Evolutionary conservation across 306 rosid genomes (phyloP).

Genomic region (Lupinus albus): DNA sequence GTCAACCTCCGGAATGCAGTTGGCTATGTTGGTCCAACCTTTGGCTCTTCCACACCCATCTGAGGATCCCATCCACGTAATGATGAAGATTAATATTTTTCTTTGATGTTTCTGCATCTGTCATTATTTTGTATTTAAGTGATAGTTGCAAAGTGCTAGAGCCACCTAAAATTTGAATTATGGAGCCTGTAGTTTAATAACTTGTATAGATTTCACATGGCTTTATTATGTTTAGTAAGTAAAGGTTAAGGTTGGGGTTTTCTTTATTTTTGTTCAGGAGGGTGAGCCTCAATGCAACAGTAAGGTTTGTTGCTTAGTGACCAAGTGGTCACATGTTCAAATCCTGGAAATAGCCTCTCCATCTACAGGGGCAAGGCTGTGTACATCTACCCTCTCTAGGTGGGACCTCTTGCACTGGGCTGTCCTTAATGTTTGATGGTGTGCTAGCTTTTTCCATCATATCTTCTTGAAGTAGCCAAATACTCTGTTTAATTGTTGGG

Average conservation of each 20-base stretch:
- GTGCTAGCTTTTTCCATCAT: conserved; percentile 25
- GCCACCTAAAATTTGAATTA: not conserved
- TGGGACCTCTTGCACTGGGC: no score
- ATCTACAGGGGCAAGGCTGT: no score
- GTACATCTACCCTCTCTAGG: no score
- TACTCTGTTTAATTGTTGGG: not conserved
- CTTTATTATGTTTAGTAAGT: not conserved
- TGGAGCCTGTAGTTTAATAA: not conserved
- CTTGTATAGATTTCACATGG: not conserved
- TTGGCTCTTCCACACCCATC: conserved; percentile 95
- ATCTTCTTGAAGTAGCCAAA: not conserved
- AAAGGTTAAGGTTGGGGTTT: conserved; percentile 24
- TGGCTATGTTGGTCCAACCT: conserved; percentile 95
- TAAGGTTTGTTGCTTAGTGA: no score
- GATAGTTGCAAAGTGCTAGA: conserved; percentile 23
- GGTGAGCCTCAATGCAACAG: no score
- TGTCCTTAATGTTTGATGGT: conserved; percentile 37
- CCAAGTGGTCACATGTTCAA: no score
- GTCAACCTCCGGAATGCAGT: conserved; percentile 94
- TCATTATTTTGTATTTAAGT: conserved; percentile 30
- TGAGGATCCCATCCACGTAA: conserved; percentile 95
- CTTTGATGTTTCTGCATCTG: conserved; percentile 36
- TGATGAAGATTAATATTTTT: conserved; percentile 10
- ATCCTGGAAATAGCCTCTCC: no score
- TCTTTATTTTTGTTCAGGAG: conserved; percentile 28